Base-by-base conservation (phyloP, 441 rosid species). In the Populus trichocarpa region DNA sequence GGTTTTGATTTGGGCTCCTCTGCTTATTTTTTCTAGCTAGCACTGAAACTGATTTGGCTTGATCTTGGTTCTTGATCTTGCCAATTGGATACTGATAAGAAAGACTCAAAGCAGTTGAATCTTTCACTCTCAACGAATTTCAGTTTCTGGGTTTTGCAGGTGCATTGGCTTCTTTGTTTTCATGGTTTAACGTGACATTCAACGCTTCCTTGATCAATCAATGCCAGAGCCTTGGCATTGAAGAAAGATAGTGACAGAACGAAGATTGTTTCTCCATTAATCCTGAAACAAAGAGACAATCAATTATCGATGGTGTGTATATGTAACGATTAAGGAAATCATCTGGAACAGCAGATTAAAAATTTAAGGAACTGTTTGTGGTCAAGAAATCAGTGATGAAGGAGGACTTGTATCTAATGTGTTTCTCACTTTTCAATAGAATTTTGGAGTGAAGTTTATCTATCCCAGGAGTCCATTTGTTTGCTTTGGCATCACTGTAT, bases 1-100 rank as follows among this genome's bases (percentile, higher is more conserved):
- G 75, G 79, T 70, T 91, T 89, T 74, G 83, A 87, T 78, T 80
- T 90, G 82, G 94, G 93, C 65, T 85, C 92, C 23, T 84, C 92
- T 10, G 53, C 83, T 80, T 80, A 82, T 67, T 88, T 79, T 74
- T 86, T 86, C 79, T 88, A 69, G 20, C 22, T 13, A 59, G 57
- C 20, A 1, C 20, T 14, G 57, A 46, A 46, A 14, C 6, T 46
- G 57, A 46, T 46, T 14, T 46, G 57, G 57, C 57, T 14, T 14
- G 57, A 0, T 46, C 57, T 46, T 46, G 57, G 57, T 14, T 46
- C 57, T 0, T 46, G 57, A 46, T 40, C 12, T 1, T 46, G 57
- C 57, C 4, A 4, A 4, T 5, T 46, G 57, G 57, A 14, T 14
- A 14, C 57, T 14, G 57, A 13, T 4, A 46, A 46, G 20, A 46